Conservation (phyloP, 345 rosid genomes). For the Gossypium anomalum region DNA sequence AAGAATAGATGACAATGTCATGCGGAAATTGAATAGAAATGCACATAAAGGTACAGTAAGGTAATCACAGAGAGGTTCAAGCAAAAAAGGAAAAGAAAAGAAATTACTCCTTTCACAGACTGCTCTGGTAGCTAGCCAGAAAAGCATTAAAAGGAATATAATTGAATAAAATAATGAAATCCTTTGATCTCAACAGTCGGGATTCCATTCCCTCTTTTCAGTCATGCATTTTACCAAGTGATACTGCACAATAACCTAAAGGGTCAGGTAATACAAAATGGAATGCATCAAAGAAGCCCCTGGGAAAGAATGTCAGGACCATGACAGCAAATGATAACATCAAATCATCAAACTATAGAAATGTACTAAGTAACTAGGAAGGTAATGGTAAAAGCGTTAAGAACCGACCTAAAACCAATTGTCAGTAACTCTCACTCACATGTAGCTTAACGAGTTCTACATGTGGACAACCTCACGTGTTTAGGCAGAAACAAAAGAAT, state of each 20-base stretch:
- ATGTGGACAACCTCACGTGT: neutral
- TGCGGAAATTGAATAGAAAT: neutral
- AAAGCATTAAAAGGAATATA: neutral
- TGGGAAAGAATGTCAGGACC: neutral
- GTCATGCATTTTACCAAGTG: neutral
- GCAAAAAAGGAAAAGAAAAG: neutral
- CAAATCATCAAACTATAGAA: neutral
- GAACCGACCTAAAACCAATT: neutral
- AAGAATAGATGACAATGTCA: neutral
- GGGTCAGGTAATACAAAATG: neutral
- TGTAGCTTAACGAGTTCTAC: neutral
- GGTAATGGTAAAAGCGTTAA: neutral
- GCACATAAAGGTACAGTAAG: neutral
- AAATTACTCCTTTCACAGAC: neutral
- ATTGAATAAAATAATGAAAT: neutral
- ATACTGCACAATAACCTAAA: neutral
- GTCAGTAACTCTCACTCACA: neutral
- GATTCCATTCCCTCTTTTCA: too few relatives aligned
- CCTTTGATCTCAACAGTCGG: neutral
- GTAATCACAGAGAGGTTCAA: neutral
- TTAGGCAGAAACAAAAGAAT: neutral
- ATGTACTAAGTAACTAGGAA: neutral
- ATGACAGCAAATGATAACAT: neutral
- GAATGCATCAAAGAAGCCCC: neutral
- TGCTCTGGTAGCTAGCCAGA: neutral